Conservation (phyloP, 1,139 yeast genomes). For the Suhomyces panamericanus region DNA sequence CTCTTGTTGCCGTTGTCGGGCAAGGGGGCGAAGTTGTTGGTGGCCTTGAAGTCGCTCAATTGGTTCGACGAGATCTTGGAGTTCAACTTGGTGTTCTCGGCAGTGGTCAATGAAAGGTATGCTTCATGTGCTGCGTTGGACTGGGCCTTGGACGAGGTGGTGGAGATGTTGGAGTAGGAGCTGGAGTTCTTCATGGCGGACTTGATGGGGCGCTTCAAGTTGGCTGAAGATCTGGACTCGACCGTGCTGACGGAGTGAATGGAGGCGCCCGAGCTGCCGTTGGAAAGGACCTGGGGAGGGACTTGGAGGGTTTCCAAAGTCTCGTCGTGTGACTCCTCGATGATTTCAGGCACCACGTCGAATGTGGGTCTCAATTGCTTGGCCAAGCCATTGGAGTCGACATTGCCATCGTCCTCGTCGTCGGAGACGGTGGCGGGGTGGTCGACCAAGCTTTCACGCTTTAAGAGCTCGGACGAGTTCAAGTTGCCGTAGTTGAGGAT, state of each 20-base stretch:
- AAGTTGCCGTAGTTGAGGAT: conserved; percentile 23
- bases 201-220: conserved; percentile 47
- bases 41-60: conserved; percentile 22
- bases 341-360: conserved; percentile 33
- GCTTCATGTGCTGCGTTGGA: conserved; percentile 57
- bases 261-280: conserved; percentile 32
- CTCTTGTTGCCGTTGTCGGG: conserved; percentile 20
- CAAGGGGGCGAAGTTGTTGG: neutral
- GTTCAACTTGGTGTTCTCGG: conserved; percentile 73
- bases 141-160: conserved; percentile 13
- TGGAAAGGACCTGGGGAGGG: conserved; percentile 9
- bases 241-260: conserved; percentile 29
- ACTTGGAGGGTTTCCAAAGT: conserved; percentile 10
- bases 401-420: conserved; percentile 21
- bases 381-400: conserved; percentile 25
- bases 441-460: conserved; percentile 10
- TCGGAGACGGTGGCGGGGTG: conserved; percentile 13
- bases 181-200: conserved; percentile 62
- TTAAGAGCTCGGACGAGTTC: conserved; percentile 15
- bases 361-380: conserved; percentile 35
- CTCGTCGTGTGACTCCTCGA: conserved; percentile 16
- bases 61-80: conserved; percentile 54
- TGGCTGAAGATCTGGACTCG: conserved; percentile 23
- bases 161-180: conserved; percentile 23
- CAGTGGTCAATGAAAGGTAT: conserved; percentile 67